A percentile compares a stretch with the other conserved stretches of the same genome.
phyloP scores from a whole-genome alignment of 2,329 filamentous ascomycete species.

The Diaporthe destruens region DNA sequence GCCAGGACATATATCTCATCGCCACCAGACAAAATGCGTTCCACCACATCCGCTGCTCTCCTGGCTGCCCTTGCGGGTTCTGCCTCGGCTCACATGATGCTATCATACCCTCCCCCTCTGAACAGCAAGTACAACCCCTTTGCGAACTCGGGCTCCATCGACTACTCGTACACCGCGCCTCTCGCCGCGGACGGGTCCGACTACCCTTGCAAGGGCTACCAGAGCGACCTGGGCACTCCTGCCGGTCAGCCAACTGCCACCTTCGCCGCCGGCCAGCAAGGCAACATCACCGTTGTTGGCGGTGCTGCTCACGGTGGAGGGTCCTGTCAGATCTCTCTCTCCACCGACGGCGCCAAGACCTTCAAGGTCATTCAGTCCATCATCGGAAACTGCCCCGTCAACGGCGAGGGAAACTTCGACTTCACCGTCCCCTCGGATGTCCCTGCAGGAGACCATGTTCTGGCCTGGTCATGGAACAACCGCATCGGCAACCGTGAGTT shows the following conservation, averaged over 20 bases:
- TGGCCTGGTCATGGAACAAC: constrained; percentile 86
- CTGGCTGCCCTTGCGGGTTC: constrained; percentile 58
- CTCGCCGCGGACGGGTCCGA: constrained; percentile 71
- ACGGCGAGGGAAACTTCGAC: constrained; percentile 64
- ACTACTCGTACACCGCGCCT: constrained; percentile 80
- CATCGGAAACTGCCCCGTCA: constrained; percentile 65
- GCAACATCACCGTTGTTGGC: constrained; percentile 75
- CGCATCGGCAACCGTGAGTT: constrained; percentile 82
- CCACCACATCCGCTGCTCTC: constrained; percentile 48
- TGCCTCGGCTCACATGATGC: constrained; percentile 68
- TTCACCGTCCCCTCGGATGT: constrained; percentile 77
- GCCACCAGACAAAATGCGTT: not conserved
- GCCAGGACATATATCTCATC: constrained; percentile 7
- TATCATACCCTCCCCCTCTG: constrained; percentile 65
- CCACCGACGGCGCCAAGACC: constrained; percentile 76
- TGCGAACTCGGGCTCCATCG: constrained; percentile 60
- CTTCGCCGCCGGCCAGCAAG: constrained; percentile 71
- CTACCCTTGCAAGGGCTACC: constrained; percentile 81
- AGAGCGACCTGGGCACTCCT: constrained; percentile 60
- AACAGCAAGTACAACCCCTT: constrained; percentile 66
- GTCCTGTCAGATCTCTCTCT: constrained; percentile 81
- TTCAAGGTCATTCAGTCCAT: constrained; percentile 77
- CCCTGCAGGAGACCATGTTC: constrained; percentile 70
- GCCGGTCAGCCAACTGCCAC: constrained; percentile 67
- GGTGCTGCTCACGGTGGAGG: constrained; percentile 76